Percentiles rank a stretch among this genome's conserved stretches.
These are phyloP conservation scores for Ophiocytium majus DNA, from an alignment of 352 stramenopile genomes.

Conservation along the genomic window DNA sequence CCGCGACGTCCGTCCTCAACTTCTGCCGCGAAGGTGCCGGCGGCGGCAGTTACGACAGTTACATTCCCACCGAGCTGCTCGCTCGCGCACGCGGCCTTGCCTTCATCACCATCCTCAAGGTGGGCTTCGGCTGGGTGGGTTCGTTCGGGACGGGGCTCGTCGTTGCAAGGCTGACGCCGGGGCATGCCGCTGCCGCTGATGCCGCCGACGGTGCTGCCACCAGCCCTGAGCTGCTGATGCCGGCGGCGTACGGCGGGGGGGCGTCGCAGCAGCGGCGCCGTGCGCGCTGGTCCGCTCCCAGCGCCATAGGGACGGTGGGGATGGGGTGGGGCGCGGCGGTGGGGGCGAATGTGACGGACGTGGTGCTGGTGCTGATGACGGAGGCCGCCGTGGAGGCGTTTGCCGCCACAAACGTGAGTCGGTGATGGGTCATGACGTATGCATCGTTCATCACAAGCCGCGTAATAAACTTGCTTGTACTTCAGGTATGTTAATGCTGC, in stretches of 20 bases:
- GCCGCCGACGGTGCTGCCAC: not conserved
- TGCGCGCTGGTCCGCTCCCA: slow-evolving; percentile 84
- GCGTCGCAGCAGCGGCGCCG: too few species aligned
- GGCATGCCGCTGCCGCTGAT: not conserved
- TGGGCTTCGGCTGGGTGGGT: slow-evolving; percentile 58
- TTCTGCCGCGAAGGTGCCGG: slow-evolving; percentile 62
- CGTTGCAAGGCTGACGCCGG: slow-evolving; percentile 67
- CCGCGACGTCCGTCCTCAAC: slow-evolving; percentile 71
- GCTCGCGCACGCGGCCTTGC: slow-evolving; percentile 79
- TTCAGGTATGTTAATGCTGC: too few species aligned
- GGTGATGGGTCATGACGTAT: too few species aligned
- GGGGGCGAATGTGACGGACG: slow-evolving; percentile 71
- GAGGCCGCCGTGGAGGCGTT: slow-evolving; percentile 66
- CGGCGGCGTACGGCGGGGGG: not conserved
- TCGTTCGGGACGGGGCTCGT: slow-evolving; percentile 80
- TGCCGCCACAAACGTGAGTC: slow-evolving; percentile 39
- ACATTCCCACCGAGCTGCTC: slow-evolving; percentile 80
- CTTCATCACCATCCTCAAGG: slow-evolving; percentile 86
- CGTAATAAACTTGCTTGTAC: too few species aligned
- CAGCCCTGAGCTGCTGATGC: not conserved
- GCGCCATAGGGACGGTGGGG: slow-evolving; percentile 83
- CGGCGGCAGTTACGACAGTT: slow-evolving; percentile 75
- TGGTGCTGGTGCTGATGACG: slow-evolving; percentile 88
- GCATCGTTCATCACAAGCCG: too few species aligned
- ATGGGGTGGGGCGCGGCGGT: slow-evolving; percentile 87